A percentile compares a stretch with the other conserved stretches of the same genome.
Evolutionary conservation across 177 flowering plant genomes (phyloP).

Genomic region (Vitis hybrid): DNA sequence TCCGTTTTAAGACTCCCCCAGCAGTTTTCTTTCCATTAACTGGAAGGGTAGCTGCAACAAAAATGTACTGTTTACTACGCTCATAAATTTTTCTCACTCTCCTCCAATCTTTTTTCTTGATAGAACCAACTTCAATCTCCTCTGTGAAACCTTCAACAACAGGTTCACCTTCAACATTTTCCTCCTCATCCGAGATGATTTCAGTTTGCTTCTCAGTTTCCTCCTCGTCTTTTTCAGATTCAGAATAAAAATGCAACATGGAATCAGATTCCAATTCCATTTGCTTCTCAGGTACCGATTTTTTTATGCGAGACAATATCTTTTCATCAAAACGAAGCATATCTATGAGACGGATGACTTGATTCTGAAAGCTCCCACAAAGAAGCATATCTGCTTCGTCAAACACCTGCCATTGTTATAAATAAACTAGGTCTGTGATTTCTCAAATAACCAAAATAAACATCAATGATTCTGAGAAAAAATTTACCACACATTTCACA

Average conservation of each 20-base stretch:
- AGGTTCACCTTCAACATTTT: constrained; percentile 29
- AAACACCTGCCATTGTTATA: constrained; percentile 64
- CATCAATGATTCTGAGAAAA: background rate
- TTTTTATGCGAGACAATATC: constrained; percentile 49
- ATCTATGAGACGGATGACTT: constrained; percentile 83
- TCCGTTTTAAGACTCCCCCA: constrained; percentile 80
- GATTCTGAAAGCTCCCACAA: constrained; percentile 94
- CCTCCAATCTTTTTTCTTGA: constrained; percentile 67
- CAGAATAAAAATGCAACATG: constrained; percentile 28
- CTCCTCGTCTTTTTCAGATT: constrained; percentile 34
- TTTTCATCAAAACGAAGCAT: constrained; percentile 94
- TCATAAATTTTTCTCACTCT: constrained; percentile 66
- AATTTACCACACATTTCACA: constrained; percentile 83
- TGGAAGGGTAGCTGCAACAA: constrained; percentile 99
- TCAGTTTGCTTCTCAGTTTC: constrained; percentile 10
- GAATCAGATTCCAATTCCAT: constrained; percentile 25
- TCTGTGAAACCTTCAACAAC: constrained; percentile 18
- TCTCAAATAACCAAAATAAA: background rate
- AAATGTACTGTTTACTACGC: constrained; percentile 96
- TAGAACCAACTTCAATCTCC: constrained; percentile 26
- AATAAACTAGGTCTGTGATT: background rate
- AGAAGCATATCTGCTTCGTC: constrained; percentile 98
- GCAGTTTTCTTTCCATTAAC: constrained; percentile 90
- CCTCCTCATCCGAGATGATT: constrained; percentile 38
- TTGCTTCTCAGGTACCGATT: constrained; percentile 23